A percentile compares a stretch with the other conserved stretches of the same genome.
These are phyloP conservation scores for Pisolithus marmoratus DNA, from an alignment of 768 basidiomycete genomes.

Conservation along the genomic window DNA sequence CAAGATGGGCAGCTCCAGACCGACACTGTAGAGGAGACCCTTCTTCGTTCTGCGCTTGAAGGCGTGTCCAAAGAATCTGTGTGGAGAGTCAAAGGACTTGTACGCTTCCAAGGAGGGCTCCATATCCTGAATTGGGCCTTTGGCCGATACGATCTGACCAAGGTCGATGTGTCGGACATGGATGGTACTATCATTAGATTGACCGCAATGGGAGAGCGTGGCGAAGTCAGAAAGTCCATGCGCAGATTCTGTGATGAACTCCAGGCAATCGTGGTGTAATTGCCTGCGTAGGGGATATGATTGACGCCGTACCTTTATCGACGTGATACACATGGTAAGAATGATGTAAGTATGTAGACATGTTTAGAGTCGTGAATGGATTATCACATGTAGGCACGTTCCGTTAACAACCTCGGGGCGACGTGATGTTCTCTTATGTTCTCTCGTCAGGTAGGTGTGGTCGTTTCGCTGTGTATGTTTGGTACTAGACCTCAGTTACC, in stretches of 20 bases:
- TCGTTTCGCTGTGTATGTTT: too few species aligned
- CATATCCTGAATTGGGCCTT: conserved; percentile 92
- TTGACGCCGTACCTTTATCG: neutral
- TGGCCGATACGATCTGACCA: conserved; percentile 69
- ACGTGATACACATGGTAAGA: neutral
- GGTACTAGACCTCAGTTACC: too few species aligned
- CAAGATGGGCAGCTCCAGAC: neutral
- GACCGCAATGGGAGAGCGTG: conserved; percentile 91
- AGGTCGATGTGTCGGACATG: conserved; percentile 21
- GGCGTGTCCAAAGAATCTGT: conserved; percentile 60
- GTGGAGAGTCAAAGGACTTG: conserved; percentile 86
- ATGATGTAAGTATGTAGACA: too few species aligned
- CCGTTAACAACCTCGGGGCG: too few species aligned
- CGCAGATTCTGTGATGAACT: conserved; percentile 47
- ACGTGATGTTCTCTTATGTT: too few species aligned
- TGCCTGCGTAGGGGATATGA: neutral
- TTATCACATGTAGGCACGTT: too few species aligned
- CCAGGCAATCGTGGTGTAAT: conserved; percentile 30
- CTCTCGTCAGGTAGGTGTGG: too few species aligned
- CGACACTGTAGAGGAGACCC: conserved; percentile 29
- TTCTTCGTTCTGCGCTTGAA: conserved; percentile 43
- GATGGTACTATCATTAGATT: conserved; percentile 43
- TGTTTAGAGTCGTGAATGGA: too few species aligned
- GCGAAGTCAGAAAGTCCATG: conserved; percentile 62
- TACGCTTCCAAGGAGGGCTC: conserved; percentile 41